These are phyloP conservation scores for Solanum hybrid DNA, from an alignment of 305 asterid species.

Conservation along the genomic window DNA sequence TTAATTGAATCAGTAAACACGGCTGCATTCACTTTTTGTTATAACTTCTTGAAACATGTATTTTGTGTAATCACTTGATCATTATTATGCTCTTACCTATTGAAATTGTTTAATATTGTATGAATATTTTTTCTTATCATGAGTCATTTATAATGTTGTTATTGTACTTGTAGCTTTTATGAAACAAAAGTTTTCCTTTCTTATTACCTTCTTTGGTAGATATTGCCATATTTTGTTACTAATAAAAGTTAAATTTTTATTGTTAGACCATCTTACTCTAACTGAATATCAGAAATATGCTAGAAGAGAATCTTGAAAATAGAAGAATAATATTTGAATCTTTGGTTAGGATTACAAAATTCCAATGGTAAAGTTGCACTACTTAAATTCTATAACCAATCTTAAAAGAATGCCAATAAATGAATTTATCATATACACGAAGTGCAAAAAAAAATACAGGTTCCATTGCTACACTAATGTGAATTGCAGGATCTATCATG, in stretches of 20 bases:
- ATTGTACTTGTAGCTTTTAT: background rate
- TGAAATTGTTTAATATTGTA: background rate
- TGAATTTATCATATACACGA: conserved; percentile 38
- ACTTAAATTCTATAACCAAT: conserved; percentile 33
- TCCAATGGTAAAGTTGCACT: conserved; percentile 24
- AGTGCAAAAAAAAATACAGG: conserved; percentile 37
- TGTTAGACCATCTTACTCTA: conserved; percentile 31
- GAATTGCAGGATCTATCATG: too few species aligned
- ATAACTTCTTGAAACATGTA: background rate
- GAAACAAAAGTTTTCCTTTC: background rate
- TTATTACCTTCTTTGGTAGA: background rate
- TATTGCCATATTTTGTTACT: background rate
- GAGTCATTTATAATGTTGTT: background rate
- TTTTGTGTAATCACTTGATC: background rate
- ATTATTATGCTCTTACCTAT: background rate
- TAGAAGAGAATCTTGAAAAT: conserved; percentile 36
- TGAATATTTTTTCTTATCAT: background rate
- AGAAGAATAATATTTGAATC: conserved; percentile 38
- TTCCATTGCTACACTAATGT: conserved; percentile 28
- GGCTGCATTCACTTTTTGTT: background rate
- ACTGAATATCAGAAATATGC: conserved; percentile 45
- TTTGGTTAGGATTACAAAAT: conserved; percentile 33
- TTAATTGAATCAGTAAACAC: background rate
- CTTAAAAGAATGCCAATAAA: conserved; percentile 23
- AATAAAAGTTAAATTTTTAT: background rate